phyloP scores from a whole-genome alignment of 208 protist species.

The Tritrichomonas musculus region DNA sequence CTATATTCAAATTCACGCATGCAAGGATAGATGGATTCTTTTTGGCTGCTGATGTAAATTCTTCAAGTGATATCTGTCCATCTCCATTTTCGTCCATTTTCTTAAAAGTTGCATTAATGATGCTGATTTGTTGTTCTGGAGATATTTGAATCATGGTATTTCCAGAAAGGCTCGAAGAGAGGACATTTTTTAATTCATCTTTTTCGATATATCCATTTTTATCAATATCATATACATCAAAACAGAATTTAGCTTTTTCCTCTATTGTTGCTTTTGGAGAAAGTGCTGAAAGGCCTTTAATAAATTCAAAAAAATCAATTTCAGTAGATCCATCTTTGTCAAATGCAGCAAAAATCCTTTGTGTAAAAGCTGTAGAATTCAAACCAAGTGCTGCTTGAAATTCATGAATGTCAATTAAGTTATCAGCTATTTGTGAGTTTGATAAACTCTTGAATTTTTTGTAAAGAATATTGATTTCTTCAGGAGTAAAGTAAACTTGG shows the following conservation, averaged over 20 bases:
- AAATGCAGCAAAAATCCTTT: neutral
- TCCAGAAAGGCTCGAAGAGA: neutral
- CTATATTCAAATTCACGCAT: neutral
- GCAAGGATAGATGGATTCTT: constrained; percentile 14
- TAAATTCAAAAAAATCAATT: neutral
- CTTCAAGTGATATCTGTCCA: neutral
- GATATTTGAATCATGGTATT: neutral
- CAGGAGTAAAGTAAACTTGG: neutral
- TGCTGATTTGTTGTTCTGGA: too few species aligned
- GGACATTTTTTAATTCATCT: neutral
- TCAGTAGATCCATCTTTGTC: neutral
- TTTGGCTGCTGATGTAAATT: neutral
- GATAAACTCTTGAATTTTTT: neutral
- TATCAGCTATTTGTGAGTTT: neutral
- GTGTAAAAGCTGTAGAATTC: neutral
- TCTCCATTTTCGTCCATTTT: neutral
- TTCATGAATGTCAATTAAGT: neutral
- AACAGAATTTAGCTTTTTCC: neutral
- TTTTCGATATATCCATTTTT: neutral
- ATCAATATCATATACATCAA: neutral
- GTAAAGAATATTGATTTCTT: neutral
- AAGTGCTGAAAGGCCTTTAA: neutral
- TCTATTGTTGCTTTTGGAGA: neutral
- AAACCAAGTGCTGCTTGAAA: neutral
- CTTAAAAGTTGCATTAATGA: neutral